Evolutionary conservation across 2,329 filamentous ascomycete genomes (phyloP), one percentile per base, ranked within the genome.

Genomic region (Daldinia sp.): DNA sequence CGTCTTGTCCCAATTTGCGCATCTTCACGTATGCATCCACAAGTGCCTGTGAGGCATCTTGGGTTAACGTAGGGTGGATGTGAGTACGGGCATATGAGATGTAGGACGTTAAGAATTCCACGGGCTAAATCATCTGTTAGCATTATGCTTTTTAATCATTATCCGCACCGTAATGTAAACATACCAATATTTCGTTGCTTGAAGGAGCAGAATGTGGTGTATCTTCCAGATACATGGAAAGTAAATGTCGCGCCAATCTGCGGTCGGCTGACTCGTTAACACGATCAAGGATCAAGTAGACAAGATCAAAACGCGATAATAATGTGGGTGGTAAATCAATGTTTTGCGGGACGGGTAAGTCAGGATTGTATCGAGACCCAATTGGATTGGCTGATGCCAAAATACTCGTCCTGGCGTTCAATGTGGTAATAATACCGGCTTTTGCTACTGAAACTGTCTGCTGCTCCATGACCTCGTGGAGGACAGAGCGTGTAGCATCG

Each of bases 301-400:
- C 95, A 6, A 99, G 85, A 79, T 99, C 96, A 78, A 99, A 99
- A 85, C 96, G 92, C 4, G 94, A 98, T 59, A 99, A 88, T 6
- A 99, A 86, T 0, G 96, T 99, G 0, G 96, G 96, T 0, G 96
- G 96, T 7, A 99, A 88, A 77, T 99, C 96, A 75, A 99, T 99
- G 80, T 99, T 99, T 76, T 98, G 94, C 2, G 96, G 96, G 13
- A 99, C 96, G 0, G 96, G 94, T 26, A 99, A 83, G 76, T 97
- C 95, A 2, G 93, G 92, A 80, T 99, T 98, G 83, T 99, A 99
- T 78, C 97, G 94, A 82, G 93, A 97, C 75, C 96, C 96, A 73
- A 99, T 98, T 1, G 96, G 96, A 78, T 99, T 99, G 80, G 96
- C 96, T 10, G 95, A 98, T 15, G 96, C 96, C 33, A 99, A 88